phyloP scores from a whole-genome alignment of 1,139 yeast genomes.

The Yamadazyma membranifaciens region DNA sequence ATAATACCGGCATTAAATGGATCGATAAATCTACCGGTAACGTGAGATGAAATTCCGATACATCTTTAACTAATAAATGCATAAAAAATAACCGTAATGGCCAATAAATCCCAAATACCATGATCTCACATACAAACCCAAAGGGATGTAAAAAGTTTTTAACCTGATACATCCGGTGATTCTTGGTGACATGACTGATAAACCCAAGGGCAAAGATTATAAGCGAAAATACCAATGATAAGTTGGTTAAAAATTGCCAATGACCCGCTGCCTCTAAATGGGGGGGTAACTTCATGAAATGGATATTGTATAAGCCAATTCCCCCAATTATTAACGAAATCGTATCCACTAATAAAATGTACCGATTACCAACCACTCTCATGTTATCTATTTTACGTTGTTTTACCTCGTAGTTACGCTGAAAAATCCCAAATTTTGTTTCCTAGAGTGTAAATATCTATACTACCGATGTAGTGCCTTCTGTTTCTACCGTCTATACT shows the following conservation, averaged over 20 bases:
- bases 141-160: slow-evolving; percentile 48
- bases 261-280: slow-evolving; percentile 56
- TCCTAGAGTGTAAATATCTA: too few species aligned
- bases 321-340: slow-evolving; percentile 29
- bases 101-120: slow-evolving; percentile 67
- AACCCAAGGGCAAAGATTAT: slow-evolving; percentile 41
- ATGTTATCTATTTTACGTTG: not conserved
- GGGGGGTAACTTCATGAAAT: slow-evolving; percentile 34
- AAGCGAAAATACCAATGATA: slow-evolving; percentile 51
- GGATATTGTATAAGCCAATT: slow-evolving; percentile 25
- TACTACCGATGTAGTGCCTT: too few species aligned
- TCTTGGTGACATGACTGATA: slow-evolving; percentile 34
- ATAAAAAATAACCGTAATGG: slow-evolving; percentile 54
- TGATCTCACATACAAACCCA: slow-evolving; percentile 54
- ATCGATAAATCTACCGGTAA: slow-evolving; percentile 52
- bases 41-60: slow-evolving; percentile 36
- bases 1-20: slow-evolving; percentile 57
- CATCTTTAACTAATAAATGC: slow-evolving; percentile 36
- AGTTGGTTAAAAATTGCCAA: slow-evolving; percentile 66
- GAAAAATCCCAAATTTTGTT: too few species aligned
- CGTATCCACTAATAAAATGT: slow-evolving; percentile 23
- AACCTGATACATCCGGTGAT: slow-evolving; percentile 20
- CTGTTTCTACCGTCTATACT: too few species aligned
- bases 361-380: slow-evolving; percentile 33
- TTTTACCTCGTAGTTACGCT: not conserved